A percentile compares a stretch with the other conserved stretches of the same genome.
Evolutionary conservation across 768 basidiomycete genomes (phyloP).

Genomic region (Guyanaporus albipodus): DNA sequence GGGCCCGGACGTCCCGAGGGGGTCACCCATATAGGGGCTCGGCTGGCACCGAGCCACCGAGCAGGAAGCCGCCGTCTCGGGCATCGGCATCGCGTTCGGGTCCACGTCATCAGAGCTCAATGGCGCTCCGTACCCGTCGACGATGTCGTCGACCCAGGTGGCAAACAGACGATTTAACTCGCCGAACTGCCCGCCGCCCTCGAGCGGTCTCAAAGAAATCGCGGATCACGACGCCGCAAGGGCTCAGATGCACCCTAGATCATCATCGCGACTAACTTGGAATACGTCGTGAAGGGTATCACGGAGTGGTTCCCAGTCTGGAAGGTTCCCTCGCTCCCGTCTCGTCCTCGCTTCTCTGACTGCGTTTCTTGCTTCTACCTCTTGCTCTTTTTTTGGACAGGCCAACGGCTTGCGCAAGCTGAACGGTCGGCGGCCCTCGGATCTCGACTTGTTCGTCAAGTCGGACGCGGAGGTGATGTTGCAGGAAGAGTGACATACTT

Average conservation of each 20-base stretch:
- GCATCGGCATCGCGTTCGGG: neutral
- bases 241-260: neutral
- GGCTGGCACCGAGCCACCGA: too few relatives aligned
- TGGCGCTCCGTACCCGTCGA: slow-evolving; percentile 21
- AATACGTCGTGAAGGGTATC: slow-evolving; percentile 8
- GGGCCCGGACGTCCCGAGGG: too few relatives aligned
- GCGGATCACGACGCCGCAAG: neutral
- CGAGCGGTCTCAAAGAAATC: slow-evolving; percentile 13
- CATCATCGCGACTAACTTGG: neutral
- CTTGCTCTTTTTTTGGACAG: neutral
- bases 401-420: neutral
- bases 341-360: neutral
- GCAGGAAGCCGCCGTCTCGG: too few relatives aligned
- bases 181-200: slow-evolving; percentile 32
- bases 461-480: neutral
- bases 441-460: slow-evolving; percentile 5
- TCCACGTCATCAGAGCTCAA: too few relatives aligned
- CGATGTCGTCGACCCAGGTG: slow-evolving; percentile 18
- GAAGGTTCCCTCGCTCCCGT: too few relatives aligned
- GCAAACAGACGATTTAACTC: slow-evolving; percentile 27
- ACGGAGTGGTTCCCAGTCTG: slow-evolving; percentile 3
- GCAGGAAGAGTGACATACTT: neutral
- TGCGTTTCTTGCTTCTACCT: neutral
- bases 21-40: too few relatives aligned
- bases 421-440: neutral